phyloP scores from a whole-genome alignment of 2,329 filamentous ascomycete species.

The Claviceps digitariae region DNA sequence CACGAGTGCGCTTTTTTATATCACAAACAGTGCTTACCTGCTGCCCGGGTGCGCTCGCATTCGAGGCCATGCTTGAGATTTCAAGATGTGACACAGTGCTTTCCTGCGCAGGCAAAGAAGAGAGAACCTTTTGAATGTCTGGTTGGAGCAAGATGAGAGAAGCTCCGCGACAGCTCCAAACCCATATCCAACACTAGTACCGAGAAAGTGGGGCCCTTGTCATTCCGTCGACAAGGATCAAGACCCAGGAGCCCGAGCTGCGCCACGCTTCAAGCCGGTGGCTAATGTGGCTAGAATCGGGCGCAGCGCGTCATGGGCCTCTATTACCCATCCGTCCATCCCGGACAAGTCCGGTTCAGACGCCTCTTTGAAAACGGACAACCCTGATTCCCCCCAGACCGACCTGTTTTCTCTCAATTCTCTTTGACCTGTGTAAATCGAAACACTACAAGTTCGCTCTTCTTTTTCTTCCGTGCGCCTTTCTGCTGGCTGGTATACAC shows the following conservation, averaged over 20 bases:
- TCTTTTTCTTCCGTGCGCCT: background rate
- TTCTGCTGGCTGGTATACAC: background rate
- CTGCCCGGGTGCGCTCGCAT: constrained; percentile 15
- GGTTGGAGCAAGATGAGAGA: background rate
- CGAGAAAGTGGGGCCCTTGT: background rate
- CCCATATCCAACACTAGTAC: background rate
- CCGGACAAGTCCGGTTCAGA: constrained; percentile 1
- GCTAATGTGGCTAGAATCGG: background rate
- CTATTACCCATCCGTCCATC: background rate
- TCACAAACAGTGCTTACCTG: constrained; percentile 13
- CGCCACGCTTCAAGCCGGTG: background rate
- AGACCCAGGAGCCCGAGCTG: background rate
- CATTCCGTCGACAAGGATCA: background rate
- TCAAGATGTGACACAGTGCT: background rate
- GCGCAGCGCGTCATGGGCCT: background rate
- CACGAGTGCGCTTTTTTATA: background rate
- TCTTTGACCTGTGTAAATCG: background rate
- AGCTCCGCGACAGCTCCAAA: background rate
- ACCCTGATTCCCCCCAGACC: background rate
- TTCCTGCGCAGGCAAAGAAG: background rate
- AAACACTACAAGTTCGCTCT: background rate
- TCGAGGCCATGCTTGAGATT: constrained; percentile 18
- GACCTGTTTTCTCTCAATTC: background rate
- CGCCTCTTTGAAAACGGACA: background rate
- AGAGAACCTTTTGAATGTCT: background rate